Conservation (phyloP, 2,329 filamentous ascomycete genomes). For the Ceratocystis ficicola region DNA sequence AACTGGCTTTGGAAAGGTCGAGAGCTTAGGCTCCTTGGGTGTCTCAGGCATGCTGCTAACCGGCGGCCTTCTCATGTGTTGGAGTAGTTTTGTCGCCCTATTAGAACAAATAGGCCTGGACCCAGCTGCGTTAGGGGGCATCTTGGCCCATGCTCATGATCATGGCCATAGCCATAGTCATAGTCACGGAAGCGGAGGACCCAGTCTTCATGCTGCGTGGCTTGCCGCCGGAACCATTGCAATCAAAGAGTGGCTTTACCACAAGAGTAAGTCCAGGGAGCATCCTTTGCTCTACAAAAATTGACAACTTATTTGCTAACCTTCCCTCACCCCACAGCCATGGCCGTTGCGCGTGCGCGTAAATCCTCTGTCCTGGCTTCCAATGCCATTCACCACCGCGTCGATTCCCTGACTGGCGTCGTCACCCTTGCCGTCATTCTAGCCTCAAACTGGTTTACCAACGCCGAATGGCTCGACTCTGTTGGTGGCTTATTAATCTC, state of each 20-base stretch:
- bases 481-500: slow-evolving; percentile 89
- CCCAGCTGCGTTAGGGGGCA: slow-evolving; percentile 45
- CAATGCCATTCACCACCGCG: slow-evolving; percentile 90
- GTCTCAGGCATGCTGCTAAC: slow-evolving; percentile 83
- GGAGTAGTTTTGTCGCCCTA: slow-evolving; percentile 47
- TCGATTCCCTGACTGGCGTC: slow-evolving; percentile 90
- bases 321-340: slow-evolving; percentile 42
- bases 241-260: slow-evolving; percentile 94
- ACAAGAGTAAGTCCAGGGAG: slow-evolving; percentile 62
- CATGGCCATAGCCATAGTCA: slow-evolving; percentile 55
- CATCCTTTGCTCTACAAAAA: neutral
- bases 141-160: slow-evolving; percentile 49
- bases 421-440: slow-evolving; percentile 83
- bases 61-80: slow-evolving; percentile 85
- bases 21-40: slow-evolving; percentile 83
- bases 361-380: slow-evolving; percentile 93
- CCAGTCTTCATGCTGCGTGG: slow-evolving; percentile 91
- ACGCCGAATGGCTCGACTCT: slow-evolving; percentile 86
- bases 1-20: slow-evolving; percentile 91
- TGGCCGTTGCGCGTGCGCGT: slow-evolving; percentile 88
- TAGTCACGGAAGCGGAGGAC: slow-evolving; percentile 38
- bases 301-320: neutral
- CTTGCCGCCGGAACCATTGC: slow-evolving; percentile 78
- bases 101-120: slow-evolving; percentile 23
- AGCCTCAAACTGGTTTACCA: slow-evolving; percentile 72